Base-by-base conservation (phyloP, 2,329 filamentous ascomycete genomes). In the Exophiala aquamarina region DNA sequence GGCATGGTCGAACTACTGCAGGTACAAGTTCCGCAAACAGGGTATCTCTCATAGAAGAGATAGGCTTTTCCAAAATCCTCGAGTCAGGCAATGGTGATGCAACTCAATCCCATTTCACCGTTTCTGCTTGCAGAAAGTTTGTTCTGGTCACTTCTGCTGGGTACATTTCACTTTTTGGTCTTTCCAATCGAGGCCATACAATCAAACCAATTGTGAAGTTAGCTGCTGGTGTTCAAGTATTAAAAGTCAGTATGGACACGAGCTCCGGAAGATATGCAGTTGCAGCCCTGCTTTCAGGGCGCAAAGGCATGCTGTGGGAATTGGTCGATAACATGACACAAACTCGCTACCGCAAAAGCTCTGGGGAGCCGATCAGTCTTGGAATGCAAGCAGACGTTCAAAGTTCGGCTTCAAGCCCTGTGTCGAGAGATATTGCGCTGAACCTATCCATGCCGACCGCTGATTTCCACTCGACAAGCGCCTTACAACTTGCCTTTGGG, bases 171-270 rank as follows among this genome's bases (percentile, higher is more conserved):
- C 63, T 86, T 8, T 87, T 84, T 57, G 59, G 65, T 36, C 54
- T 83, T 13, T 47, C 15, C 7, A 39, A 49, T 45, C 54, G 59
- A 3, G 52, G 51, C 19, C 49, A 55, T 66, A 47, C 55, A 58
- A 42, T 78, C 44, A 52, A 66, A 34, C 75, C 74, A 2, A 62
- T 81, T 13, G 72, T 79, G 1, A 76, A 68, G 32, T 72, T 86
- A 9, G 60, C 74, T 11, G 85, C 82, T 56, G 80, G 79, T 10
- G 68, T 72, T 13, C 68, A 74, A 35, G 76, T 85, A 2, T 61
- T 86, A 4, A 73, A 76, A 3, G 78, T 81, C 56, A 79, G 78
- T 52, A 83, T 86, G 73, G 81, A 86, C 60, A 79, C 78, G 0
- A 82, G 76, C 3, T 74, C 71, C 2, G 68, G 75, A 7, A 70